These are phyloP conservation scores for Cutaneotrichosporon spelunceum DNA, from an alignment of 1,284 basidiomycete genomes.

Conservation along the genomic window DNA sequence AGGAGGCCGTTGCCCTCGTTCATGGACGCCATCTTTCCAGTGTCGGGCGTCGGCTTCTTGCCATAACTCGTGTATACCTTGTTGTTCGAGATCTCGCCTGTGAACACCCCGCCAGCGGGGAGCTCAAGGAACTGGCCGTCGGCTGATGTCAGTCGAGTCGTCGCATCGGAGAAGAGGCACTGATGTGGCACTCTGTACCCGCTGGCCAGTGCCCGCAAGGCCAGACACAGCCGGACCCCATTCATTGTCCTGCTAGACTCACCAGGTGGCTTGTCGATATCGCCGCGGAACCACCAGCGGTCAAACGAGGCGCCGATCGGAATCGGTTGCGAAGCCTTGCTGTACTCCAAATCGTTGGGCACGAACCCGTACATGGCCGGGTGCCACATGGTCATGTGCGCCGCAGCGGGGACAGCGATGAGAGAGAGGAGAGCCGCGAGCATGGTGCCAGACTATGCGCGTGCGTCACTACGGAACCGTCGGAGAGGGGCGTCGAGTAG, in stretches of 20 bases:
- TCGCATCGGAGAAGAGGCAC: neutral
- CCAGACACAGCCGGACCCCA: neutral
- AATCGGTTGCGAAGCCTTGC: neutral
- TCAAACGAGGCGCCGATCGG: neutral
- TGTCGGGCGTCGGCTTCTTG: neutral
- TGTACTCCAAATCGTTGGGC: neutral
- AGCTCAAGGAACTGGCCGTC: slow-evolving; percentile 14
- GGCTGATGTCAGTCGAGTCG: slow-evolving; percentile 6
- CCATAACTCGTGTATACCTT: slow-evolving; percentile 33
- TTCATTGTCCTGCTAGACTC: too few species aligned
- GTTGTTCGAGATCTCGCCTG: slow-evolving; percentile 42
- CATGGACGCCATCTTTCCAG: neutral
- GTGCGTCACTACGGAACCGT: neutral
- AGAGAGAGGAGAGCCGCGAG: slow-evolving; percentile 11
- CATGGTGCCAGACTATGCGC: slow-evolving; percentile 8
- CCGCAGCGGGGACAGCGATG: slow-evolving; percentile 4
- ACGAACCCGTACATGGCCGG: slow-evolving; percentile 14
- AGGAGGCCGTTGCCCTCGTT: neutral
- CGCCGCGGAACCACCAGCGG: slow-evolving; percentile 7
- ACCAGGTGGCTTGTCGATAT: slow-evolving; percentile 1
- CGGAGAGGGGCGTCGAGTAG: neutral
- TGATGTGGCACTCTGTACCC: neutral
- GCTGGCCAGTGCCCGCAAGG: too few species aligned
- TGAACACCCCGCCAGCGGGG: slow-evolving; percentile 26
- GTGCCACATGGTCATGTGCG: slow-evolving; percentile 18